Base-by-base conservation (phyloP, 1,139 yeast species). In the Hanseniaspora uvarum region DNA sequence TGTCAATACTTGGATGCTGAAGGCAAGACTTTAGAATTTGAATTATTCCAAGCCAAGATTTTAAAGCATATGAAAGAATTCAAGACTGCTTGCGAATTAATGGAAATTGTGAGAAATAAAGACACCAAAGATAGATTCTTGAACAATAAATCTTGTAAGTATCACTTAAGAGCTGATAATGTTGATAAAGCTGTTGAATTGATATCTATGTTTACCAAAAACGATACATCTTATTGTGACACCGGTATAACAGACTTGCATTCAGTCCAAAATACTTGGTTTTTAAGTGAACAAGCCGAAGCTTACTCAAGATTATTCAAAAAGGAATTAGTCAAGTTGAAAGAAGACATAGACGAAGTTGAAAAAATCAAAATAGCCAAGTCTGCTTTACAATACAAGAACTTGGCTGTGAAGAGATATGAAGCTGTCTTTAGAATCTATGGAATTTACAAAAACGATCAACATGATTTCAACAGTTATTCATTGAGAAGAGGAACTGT, bases 401-500 rank as follows among this genome's bases (percentile, higher is more conserved):
- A 95, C 0, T 70, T 92, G 60, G 81, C 96, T 0, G 70, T 88
- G 59, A 94, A 94, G 68, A 77, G 98, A 62, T 87, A 77, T 65
- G 68, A 72, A 39, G 81, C 88, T 0, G 75, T 88, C 34, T 72
- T 80, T 53, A 79, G 80, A 57, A 77, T 84, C 31, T 87, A 81
- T 68, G 76, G 79, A 51, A 85, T 80, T 56, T 87, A 82, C 68
- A 78, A 73, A 65, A 79, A 79, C 58, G 98, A 94, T 64, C 96
- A 92, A 69, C 78, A 84, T 61, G 99, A 92, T 66, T 92, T 92
- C 81, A 98, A 92, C 67, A 82, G 85, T 46, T 92, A 87, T 68
- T 84, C 95, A 66, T 79, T 86, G 74, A 80, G 96, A 70, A 81
- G 84, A 62, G 97, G 97, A 16, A 86, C 97, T 5, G 83, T 94